Evolutionary conservation across 108 stramenopile species (phyloP).

Genomic region (Conticribra weissflogii): DNA sequence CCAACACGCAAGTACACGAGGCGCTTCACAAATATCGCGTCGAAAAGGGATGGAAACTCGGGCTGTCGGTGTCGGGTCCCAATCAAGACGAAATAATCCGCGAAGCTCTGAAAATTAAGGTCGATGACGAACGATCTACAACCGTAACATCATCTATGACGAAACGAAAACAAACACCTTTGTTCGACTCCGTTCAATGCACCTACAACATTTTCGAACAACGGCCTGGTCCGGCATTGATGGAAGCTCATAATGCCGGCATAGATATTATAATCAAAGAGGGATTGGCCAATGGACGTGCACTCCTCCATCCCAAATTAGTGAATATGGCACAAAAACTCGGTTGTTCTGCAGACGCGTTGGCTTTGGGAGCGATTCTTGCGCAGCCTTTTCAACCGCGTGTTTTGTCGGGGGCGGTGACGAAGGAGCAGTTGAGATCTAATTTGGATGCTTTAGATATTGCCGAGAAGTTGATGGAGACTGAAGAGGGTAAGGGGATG

Average conservation of each 20-base stretch:
- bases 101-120: slow-evolving; percentile 59
- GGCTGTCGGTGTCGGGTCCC: slow-evolving; percentile 73
- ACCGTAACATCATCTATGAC: neutral
- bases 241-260: slow-evolving; percentile 62
- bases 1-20: slow-evolving; percentile 55
- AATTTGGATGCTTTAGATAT: slow-evolving; percentile 56
- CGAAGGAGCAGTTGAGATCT: slow-evolving; percentile 65
- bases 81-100: slow-evolving; percentile 65
- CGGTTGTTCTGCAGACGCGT: slow-evolving; percentile 59
- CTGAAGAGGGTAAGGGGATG: slow-evolving; percentile 22
- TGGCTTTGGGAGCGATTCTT: slow-evolving; percentile 71
- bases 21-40: slow-evolving; percentile 55
- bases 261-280: slow-evolving; percentile 86
- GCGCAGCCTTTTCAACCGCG: slow-evolving; percentile 77
- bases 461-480: slow-evolving; percentile 40
- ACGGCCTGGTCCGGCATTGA: slow-evolving; percentile 49
- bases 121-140: slow-evolving; percentile 22
- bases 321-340: slow-evolving; percentile 44
- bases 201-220: slow-evolving; percentile 84
- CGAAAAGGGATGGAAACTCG: slow-evolving; percentile 71
- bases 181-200: slow-evolving; percentile 86
- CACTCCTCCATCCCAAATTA: slow-evolving; percentile 42
- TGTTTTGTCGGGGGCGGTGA: slow-evolving; percentile 75
- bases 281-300: slow-evolving; percentile 80
- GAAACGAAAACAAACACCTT: slow-evolving; percentile 12